Evolutionary conservation across 768 basidiomycete species (phyloP).

Genomic region (Cystoderma amianthinum): DNA sequence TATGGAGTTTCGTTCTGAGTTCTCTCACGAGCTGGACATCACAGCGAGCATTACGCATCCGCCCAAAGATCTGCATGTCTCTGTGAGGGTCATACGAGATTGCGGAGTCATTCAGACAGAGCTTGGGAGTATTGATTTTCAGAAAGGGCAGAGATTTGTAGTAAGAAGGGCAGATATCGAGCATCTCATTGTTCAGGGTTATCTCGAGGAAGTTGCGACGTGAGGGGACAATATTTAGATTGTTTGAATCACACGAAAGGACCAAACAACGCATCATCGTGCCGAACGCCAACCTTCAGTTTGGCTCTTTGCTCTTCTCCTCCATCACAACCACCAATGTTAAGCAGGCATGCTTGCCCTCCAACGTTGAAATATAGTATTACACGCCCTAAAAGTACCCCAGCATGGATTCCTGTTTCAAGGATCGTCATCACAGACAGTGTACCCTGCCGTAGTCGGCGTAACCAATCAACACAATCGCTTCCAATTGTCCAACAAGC

Average conservation of each 20-base stretch:
- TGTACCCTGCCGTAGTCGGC: constrained; percentile 4
- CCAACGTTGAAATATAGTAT: constrained; percentile 1
- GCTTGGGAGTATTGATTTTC: constrained; percentile 84
- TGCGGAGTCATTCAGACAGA: constrained; percentile 93
- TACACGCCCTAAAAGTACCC: neutral
- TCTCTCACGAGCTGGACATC: constrained; percentile 83
- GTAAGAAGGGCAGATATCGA: constrained; percentile 87
- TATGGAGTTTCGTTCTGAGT: constrained; percentile 80
- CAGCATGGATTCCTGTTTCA: neutral
- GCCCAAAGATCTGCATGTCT: constrained; percentile 84
- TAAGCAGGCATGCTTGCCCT: constrained; percentile 9
- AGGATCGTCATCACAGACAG: neutral
- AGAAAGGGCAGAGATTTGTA: constrained; percentile 85
- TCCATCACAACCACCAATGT: constrained; percentile 13
- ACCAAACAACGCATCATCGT: constrained; percentile 16
- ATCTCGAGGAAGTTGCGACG: constrained; percentile 75
- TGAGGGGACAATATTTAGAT: constrained; percentile 4
- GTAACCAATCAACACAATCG: no score
- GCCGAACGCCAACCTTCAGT: no score
- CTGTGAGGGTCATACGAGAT: constrained; percentile 81
- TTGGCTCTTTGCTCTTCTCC: constrained; percentile 2
- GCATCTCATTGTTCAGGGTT: constrained; percentile 90
- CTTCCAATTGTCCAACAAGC: no score
- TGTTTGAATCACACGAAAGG: constrained; percentile 10
- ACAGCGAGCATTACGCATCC: constrained; percentile 77